phyloP scores from a whole-genome alignment of 306 rosid genomes.

The Vachellia collinsii region DNA sequence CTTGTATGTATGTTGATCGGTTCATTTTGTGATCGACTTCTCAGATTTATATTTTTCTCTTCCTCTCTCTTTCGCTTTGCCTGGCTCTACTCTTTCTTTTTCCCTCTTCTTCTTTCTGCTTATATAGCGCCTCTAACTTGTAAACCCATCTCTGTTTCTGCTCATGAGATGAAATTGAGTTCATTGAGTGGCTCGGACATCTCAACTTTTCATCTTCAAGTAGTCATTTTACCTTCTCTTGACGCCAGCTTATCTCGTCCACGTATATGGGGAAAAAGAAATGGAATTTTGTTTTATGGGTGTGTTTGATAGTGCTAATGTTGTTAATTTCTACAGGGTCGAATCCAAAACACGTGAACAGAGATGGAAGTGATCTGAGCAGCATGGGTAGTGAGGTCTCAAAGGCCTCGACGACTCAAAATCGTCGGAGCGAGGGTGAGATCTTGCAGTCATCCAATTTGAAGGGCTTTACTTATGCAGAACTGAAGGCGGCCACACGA shows the following conservation, averaged over 20 bases:
- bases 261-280: not conserved
- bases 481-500: slow-evolving; percentile 61
- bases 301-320: slow-evolving; percentile 15
- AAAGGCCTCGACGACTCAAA: slow-evolving; percentile 30
- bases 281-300: not conserved
- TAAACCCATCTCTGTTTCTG: not conserved
- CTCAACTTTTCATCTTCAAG: not conserved
- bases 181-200: not conserved
- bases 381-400: slow-evolving; percentile 43
- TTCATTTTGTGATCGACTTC: not conserved
- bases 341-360: slow-evolving; percentile 46
- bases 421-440: slow-evolving; percentile 49
- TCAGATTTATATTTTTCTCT: not conserved
- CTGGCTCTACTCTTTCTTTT: not conserved
- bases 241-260: not conserved
- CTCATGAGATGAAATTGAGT: not conserved
- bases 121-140: slow-evolving; percentile 18
- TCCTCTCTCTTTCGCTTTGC: slow-evolving; percentile 1
- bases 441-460: slow-evolving; percentile 53
- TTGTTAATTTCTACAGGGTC: slow-evolving; percentile 45
- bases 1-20: slow-evolving; percentile 6
- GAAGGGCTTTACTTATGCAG: slow-evolving; percentile 51
- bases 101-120: not conserved
- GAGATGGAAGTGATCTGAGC: slow-evolving; percentile 33
- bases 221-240: not conserved